Evolutionary conservation across 2,329 filamentous ascomycete genomes (phyloP).

Genomic region (Alternaria arbusti): DNA sequence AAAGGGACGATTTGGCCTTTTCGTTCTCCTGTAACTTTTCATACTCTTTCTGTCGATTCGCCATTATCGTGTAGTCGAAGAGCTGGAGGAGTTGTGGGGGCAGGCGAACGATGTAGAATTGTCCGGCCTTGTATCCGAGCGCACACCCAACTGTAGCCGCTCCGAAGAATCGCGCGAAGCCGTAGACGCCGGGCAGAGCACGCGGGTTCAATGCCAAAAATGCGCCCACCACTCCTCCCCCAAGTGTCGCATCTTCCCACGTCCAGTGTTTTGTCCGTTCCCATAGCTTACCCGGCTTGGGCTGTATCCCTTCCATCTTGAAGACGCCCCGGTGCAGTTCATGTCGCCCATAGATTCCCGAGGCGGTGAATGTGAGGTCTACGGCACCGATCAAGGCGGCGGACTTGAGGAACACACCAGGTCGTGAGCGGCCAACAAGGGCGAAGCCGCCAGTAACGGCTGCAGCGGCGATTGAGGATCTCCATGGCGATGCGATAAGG

Average conservation of each 20-base stretch:
- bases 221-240: constrained; percentile 20
- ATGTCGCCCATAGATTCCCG: constrained; percentile 16
- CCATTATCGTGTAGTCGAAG: not conserved
- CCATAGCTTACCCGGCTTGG: constrained; percentile 26
- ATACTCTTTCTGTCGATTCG: constrained; percentile 5
- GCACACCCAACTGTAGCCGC: constrained; percentile 21
- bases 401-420: constrained; percentile 23
- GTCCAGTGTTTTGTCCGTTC: constrained; percentile 27
- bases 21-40: constrained; percentile 12
- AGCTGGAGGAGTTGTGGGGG: constrained; percentile 3
- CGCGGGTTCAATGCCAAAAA: constrained; percentile 21
- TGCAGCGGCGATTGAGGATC: constrained; percentile 11
- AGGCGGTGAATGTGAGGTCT: constrained; percentile 13
- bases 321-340: constrained; percentile 28
- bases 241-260: constrained; percentile 19
- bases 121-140: constrained; percentile 11
- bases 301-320: constrained; percentile 22
- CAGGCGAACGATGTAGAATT: not conserved
- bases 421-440: constrained; percentile 20
- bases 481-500: constrained; percentile 10
- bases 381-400: constrained; percentile 15
- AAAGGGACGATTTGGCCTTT: constrained; percentile 19
- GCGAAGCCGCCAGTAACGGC: constrained; percentile 18
- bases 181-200: constrained; percentile 22
- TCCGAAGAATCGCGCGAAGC: constrained; percentile 25